Conservation (phyloP, 2,329 filamentous ascomycete species). For the Fusarium sp. region DNA sequence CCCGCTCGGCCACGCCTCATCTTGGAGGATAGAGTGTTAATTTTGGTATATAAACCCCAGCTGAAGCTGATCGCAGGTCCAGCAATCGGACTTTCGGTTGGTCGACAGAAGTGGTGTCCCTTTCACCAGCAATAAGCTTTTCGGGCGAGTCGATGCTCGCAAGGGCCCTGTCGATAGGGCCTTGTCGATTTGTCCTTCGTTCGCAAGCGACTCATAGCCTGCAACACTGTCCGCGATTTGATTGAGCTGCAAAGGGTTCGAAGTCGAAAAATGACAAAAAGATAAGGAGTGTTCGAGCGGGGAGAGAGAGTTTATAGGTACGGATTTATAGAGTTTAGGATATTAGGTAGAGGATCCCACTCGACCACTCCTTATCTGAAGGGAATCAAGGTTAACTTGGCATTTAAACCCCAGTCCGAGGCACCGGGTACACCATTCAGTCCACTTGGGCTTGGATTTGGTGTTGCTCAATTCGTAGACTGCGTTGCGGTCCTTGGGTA, state of each 20-base stretch:
- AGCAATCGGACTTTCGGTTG: constrained; percentile 58
- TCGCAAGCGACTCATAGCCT: constrained; percentile 82
- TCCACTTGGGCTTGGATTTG: not conserved
- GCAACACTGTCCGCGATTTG: constrained; percentile 81
- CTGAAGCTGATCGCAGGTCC: constrained; percentile 81
- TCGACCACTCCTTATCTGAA: not conserved
- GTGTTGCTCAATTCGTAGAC: not conserved
- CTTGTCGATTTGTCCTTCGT: constrained; percentile 83
- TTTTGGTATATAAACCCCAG: constrained; percentile 48
- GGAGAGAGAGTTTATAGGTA: not conserved
- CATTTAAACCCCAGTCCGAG: not conserved
- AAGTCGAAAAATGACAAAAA: not conserved
- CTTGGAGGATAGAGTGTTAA: too few species aligned
- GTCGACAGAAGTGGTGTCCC: constrained; percentile 54
- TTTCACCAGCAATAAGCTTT: constrained; percentile 80
- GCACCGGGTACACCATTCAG: not conserved
- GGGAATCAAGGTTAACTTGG: not conserved
- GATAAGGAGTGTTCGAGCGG: not conserved
- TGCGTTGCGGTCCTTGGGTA: not conserved
- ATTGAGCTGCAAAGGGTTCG: constrained; percentile 59
- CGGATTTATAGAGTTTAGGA: not conserved
- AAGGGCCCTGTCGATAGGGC: constrained; percentile 63
- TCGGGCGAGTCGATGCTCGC: constrained; percentile 82
- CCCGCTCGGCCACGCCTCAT: not conserved
- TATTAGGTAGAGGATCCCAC: not conserved